phyloP scores from a whole-genome alignment of 2,329 filamentous ascomycete genomes.

The Xylaria sp. region DNA sequence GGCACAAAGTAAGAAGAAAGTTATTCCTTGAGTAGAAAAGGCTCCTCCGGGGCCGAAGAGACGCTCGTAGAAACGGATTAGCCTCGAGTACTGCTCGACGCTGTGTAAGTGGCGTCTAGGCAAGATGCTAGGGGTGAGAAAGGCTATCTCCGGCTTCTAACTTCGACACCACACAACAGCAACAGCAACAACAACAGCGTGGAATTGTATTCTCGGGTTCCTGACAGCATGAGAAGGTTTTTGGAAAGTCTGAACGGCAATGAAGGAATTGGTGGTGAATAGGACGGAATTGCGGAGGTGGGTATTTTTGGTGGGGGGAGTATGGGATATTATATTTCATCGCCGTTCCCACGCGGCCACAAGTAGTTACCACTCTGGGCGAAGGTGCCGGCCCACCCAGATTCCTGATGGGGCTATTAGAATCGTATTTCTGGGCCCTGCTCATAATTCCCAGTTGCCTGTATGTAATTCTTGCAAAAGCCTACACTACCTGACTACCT shows the following conservation, averaged over 20 bases:
- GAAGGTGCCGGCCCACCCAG: conserved; percentile 26
- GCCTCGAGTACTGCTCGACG: conserved; percentile 15
- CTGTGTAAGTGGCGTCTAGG: conserved; percentile 28
- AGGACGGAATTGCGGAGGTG: conserved; percentile 29
- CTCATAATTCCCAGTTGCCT: conserved; percentile 12
- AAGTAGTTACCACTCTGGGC: conserved; percentile 27
- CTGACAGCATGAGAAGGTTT: conserved; percentile 32
- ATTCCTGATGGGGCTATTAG: conserved; percentile 27
- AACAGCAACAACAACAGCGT: too few relatives aligned
- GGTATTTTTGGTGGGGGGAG: conserved; percentile 23
- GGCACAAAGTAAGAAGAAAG: conserved; percentile 6
- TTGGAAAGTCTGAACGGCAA: conserved; percentile 15
- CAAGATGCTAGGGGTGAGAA: conserved; percentile 18
- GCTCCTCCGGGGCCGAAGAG: conserved; percentile 1
- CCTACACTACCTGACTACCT: too few relatives aligned
- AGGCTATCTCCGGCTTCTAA: conserved; percentile 23
- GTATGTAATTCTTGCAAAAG: conserved; percentile 26
- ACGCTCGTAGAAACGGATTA: conserved; percentile 10
- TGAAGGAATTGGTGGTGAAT: conserved; percentile 23
- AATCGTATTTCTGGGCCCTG: conserved; percentile 26
- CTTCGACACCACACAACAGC: conserved; percentile 30
- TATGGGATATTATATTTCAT: conserved; percentile 27
- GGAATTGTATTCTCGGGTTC: conserved; percentile 20
- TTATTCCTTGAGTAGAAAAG: conserved; percentile 1
- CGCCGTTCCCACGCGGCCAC: conserved; percentile 18